Conservation (phyloP, 257 asterid species). For the Pogostemon cablin region DNA sequence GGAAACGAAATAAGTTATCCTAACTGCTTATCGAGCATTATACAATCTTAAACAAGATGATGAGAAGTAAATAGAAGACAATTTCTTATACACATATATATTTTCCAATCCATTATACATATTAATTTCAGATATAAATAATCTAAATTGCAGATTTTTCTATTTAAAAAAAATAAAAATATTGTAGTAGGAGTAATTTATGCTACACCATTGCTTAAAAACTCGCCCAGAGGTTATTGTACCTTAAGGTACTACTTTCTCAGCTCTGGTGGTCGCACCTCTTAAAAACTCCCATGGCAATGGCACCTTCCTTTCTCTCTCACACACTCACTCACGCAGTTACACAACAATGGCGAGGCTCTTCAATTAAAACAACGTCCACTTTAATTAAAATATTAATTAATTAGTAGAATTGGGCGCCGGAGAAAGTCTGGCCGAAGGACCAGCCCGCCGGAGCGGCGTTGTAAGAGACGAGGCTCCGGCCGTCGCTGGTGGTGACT, state of each 20-base stretch:
- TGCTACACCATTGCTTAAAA: conserved; percentile 5
- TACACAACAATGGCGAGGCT: conserved; percentile 30
- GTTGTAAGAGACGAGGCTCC: conserved; percentile 75
- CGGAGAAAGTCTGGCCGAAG: conserved; percentile 81
- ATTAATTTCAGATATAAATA: conserved; percentile 11
- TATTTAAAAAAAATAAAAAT: background rate
- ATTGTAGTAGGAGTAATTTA: background rate
- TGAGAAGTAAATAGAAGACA: background rate
- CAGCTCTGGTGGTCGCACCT: background rate
- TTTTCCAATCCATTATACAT: conserved; percentile 17
- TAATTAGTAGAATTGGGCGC: conserved; percentile 61
- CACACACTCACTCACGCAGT: background rate
- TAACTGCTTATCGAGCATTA: too few species aligned
- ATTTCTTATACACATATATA: conserved; percentile 22
- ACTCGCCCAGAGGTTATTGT: conserved; percentile 13
- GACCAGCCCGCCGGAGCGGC: conserved; percentile 74
- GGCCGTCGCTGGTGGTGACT: conserved; percentile 80
- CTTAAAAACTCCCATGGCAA: conserved; percentile 6
- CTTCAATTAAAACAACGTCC: conserved; percentile 41
- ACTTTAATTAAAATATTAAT: background rate
- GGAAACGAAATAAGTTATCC: too few species aligned
- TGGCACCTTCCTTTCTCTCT: background rate
- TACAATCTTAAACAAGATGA: background rate
- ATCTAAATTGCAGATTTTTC: background rate
- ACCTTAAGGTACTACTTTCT: background rate